Evolutionary conservation across 768 basidiomycete genomes (phyloP).

Genomic region (Chlorophyllum brunneum): DNA sequence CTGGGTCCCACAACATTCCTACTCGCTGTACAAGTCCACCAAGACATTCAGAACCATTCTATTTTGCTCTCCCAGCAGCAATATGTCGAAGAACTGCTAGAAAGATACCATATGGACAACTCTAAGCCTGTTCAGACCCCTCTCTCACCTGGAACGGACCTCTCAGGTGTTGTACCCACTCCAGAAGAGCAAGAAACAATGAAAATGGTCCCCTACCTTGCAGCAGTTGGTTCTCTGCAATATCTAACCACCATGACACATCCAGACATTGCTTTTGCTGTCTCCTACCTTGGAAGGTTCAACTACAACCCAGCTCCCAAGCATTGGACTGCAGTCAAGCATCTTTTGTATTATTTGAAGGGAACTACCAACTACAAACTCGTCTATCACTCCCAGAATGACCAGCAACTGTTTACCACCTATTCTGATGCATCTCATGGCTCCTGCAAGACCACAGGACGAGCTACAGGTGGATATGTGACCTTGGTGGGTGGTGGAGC

Average conservation of each 20-base stretch:
- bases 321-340: background rate
- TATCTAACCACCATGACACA: slow-evolving; percentile 12
- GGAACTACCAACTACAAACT: slow-evolving; percentile 13
- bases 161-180: slow-evolving; percentile 7
- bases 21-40: slow-evolving; percentile 21
- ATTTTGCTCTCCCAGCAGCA: slow-evolving; percentile 21
- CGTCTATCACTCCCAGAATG: background rate
- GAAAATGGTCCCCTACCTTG: background rate
- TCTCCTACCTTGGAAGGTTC: slow-evolving; percentile 28
- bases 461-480: too few species aligned
- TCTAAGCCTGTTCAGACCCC: slow-evolving; percentile 21
- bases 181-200: background rate
- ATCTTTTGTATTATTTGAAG: slow-evolving; percentile 6
- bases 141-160: slow-evolving; percentile 5
- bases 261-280: slow-evolving; percentile 27
- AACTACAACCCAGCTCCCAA: too few species aligned
- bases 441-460: too few species aligned
- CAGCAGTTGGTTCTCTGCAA: background rate
- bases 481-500: slow-evolving; percentile 20
- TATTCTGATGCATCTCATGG: slow-evolving; percentile 17
- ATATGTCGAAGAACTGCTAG: slow-evolving; percentile 22
- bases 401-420: slow-evolving; percentile 7
- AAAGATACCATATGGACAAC: slow-evolving; percentile 17
- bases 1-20: slow-evolving; percentile 16
- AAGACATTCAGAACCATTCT: slow-evolving; percentile 15